Conservation (phyloP, 2,329 filamentous ascomycete genomes). For the Dendrostoma leiphaemia region DNA sequence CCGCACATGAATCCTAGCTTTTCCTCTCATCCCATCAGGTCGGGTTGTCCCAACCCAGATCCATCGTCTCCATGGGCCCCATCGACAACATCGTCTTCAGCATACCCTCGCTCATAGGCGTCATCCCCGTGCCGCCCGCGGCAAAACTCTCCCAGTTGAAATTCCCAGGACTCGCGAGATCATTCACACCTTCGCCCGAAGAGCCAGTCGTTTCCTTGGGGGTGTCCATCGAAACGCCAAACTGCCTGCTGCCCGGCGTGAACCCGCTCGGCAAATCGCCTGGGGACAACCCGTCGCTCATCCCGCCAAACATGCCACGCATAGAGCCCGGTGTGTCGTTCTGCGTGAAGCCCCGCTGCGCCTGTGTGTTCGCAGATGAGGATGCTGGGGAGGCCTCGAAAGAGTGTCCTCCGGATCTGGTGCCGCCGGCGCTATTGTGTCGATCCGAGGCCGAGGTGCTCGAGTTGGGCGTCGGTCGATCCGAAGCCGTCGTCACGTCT, state of each 20-base stretch:
- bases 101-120: conserved; percentile 56
- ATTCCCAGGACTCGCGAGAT: conserved; percentile 20
- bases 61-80: conserved; percentile 61
- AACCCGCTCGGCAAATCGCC: conserved; percentile 37
- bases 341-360: conserved; percentile 24
- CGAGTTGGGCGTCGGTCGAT: conserved; percentile 59
- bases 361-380: conserved; percentile 38
- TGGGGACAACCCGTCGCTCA: conserved; percentile 35
- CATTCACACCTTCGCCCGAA: not conserved
- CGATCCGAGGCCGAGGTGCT: conserved; percentile 46
- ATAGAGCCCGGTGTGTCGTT: conserved; percentile 39
- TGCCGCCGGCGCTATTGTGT: conserved; percentile 22
- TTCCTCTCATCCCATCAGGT: conserved; percentile 8
- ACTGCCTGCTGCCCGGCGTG: conserved; percentile 33
- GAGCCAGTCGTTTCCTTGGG: conserved; percentile 28
- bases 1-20: not conserved
- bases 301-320: conserved; percentile 31
- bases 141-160: conserved; percentile 33
- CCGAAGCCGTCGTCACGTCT: conserved; percentile 45
- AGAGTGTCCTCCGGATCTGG: conserved; percentile 39
- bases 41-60: conserved; percentile 44
- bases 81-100: conserved; percentile 57
- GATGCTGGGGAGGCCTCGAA: conserved; percentile 53
- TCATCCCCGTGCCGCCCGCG: conserved; percentile 43
- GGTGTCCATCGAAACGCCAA: conserved; percentile 32